Base-by-base conservation (phyloP, 2,329 filamentous ascomycete genomes). In the Pyricularia sp. region DNA sequence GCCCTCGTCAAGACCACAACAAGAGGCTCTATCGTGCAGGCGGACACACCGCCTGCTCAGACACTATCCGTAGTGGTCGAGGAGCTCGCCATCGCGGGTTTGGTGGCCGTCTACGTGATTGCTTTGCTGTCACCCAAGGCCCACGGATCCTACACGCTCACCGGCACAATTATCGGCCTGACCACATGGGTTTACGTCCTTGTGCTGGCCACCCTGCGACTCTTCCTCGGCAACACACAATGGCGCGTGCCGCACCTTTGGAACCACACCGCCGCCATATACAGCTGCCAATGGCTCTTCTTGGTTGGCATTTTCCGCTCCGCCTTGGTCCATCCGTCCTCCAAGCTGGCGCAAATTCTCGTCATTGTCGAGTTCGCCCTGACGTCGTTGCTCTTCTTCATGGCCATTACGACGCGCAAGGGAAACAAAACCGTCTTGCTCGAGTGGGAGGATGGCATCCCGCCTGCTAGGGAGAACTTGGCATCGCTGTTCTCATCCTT, bases 221-320 rank as follows among this genome's bases (percentile, higher is more conserved):
- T 97, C 74, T 89, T 79, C 79, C 87, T 84, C 79, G 90, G 78
- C 78, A 88, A 81, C 79, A 87, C 80, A 74, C 87, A 83, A 84
- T 92, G 81, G 85, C 86, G 78, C 78, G 77, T 95, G 17, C 90
- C 91, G 10, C 84, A 86, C 70, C 81, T 98, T 10, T 99, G 95
- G 95, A 94, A 94, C 76, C 95, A 99, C 79, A 98, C 95, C 0
- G 91, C 93, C 25, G 81, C 85, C 71, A 88, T 99, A 68, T 99
- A 99, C 78, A 85, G 86, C 68, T 82, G 89, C 68, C 90, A 94
- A 77, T 99, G 94, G 93, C 75, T 95, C 5, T 89, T 94, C 75
- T 84, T 85, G 10, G 71, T 94, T 28, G 82, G 93, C 73, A 79
- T 94, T 6, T 95, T 98, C 81, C 92, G 95, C 69, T 97, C 94